Evolutionary conservation across 2,329 filamentous ascomycete species (phyloP).

Genomic region (Monilinia fructicola): DNA sequence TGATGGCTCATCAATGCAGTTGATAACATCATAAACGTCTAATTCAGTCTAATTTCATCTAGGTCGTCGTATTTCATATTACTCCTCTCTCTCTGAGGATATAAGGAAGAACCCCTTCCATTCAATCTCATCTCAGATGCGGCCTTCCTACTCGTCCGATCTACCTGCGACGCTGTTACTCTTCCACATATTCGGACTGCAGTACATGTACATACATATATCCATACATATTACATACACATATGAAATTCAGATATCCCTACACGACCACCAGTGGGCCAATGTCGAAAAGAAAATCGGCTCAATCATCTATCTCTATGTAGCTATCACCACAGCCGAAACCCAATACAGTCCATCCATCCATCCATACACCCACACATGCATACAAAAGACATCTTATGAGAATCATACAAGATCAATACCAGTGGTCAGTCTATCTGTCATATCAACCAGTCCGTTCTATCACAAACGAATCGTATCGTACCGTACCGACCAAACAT

Average conservation of each 20-base stretch:
- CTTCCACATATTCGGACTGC: constrained; percentile 4
- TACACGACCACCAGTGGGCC: too few relatives aligned
- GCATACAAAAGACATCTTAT: background rate
- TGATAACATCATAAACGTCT: background rate
- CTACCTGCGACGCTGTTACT: constrained; percentile 2
- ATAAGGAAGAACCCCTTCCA: background rate
- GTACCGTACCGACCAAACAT: background rate
- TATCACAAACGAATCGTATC: background rate
- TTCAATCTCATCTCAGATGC: constrained; percentile 12
- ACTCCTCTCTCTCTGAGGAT: background rate
- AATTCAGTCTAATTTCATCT: background rate
- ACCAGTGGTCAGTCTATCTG: constrained; percentile 1
- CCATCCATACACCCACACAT: too few relatives aligned
- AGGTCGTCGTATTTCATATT: too few relatives aligned
- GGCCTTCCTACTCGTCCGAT: constrained; percentile 1
- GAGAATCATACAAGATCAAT: background rate
- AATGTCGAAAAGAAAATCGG: background rate
- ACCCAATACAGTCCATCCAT: too few relatives aligned
- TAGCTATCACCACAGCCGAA: too few relatives aligned
- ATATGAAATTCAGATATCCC: background rate
- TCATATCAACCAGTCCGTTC: background rate
- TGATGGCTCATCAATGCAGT: background rate
- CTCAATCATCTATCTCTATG: too few relatives aligned
- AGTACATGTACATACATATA: background rate
- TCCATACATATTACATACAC: background rate